A percentile compares a stretch with the other conserved stretches of the same genome.
These are phyloP conservation scores for Harringtonia lauricola DNA, from an alignment of 2,329 filamentous ascomycete genomes.

Conservation along the genomic window DNA sequence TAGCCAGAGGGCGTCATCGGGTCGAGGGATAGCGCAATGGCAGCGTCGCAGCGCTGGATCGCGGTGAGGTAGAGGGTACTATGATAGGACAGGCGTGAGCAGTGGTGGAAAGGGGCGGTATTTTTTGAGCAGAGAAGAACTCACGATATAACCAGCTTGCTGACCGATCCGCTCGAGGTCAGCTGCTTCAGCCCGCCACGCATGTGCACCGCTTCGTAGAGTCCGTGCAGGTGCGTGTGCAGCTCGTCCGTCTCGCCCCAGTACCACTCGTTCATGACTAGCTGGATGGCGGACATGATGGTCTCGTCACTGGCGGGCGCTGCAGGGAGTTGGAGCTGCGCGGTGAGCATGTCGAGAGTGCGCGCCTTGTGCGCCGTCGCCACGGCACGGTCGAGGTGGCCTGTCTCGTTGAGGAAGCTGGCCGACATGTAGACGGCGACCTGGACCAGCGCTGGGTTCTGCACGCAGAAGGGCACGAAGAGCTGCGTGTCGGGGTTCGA, in stretches of 20 bases:
- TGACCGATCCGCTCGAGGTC: constrained; percentile 33
- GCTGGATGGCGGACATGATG: constrained; percentile 35
- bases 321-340: constrained; percentile 25
- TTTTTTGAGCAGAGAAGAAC: too few species aligned
- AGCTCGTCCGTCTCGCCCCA: constrained; percentile 36
- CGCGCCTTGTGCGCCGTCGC: constrained; percentile 30
- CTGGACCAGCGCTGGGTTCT: constrained; percentile 36
- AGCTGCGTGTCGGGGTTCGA: constrained; percentile 32
- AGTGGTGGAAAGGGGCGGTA: background rate
- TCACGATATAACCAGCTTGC: constrained; percentile 37
- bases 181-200: constrained; percentile 34
- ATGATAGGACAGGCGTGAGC: background rate
- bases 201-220: constrained; percentile 35
- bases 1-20: constrained; percentile 25
- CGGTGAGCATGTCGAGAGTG: constrained; percentile 34
- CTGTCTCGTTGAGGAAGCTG: constrained; percentile 38
- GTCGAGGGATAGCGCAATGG: constrained; percentile 37
- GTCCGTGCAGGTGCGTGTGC: constrained; percentile 32
- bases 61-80: constrained; percentile 9
- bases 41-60: constrained; percentile 29
- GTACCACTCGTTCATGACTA: constrained; percentile 42
- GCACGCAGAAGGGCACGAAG: constrained; percentile 35
- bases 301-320: constrained; percentile 26
- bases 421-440: constrained; percentile 38
- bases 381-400: constrained; percentile 31